Conservation (phyloP, 371 early-diverging fungal species). For the Mucor lusitanicus region DNA sequence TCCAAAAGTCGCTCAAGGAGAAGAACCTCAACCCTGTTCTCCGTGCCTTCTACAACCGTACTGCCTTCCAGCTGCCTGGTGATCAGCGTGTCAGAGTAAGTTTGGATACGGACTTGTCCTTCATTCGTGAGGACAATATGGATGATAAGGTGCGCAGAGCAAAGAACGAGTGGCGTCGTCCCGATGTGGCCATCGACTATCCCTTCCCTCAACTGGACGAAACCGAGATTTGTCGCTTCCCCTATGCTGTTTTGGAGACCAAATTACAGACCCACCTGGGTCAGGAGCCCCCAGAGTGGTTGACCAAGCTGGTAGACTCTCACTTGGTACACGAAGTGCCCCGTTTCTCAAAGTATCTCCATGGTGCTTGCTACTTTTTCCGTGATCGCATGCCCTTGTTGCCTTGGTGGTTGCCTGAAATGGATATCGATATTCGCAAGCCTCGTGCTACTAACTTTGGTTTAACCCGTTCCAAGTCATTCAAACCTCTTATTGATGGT, state of each 20-base stretch:
- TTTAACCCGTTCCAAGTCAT: slow-evolving; percentile 34
- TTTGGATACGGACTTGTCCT: slow-evolving; percentile 95
- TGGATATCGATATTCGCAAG: slow-evolving; percentile 38
- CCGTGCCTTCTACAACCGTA: slow-evolving; percentile 96
- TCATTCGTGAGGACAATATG: slow-evolving; percentile 94
- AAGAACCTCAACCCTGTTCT: slow-evolving; percentile 82
- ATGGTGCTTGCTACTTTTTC: slow-evolving; percentile 91
- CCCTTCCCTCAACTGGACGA: slow-evolving; percentile 78
- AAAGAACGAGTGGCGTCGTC: slow-evolving; percentile 92
- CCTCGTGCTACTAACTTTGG: slow-evolving; percentile 38
- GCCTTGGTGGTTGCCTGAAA: slow-evolving; percentile 87
- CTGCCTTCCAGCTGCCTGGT: slow-evolving; percentile 98
- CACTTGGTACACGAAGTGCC: slow-evolving; percentile 94
- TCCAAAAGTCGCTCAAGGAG: slow-evolving; percentile 72
- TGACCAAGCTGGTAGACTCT: slow-evolving; percentile 82
- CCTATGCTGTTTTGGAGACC: slow-evolving; percentile 96
- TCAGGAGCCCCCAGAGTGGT: slow-evolving; percentile 93
- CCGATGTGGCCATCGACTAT: slow-evolving; percentile 84
- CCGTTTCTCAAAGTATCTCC: slow-evolving; percentile 97
- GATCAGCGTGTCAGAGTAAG: slow-evolving; percentile 96
- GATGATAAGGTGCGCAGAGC: slow-evolving; percentile 56
- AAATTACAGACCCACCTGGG: slow-evolving; percentile 93
- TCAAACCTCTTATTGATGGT: slow-evolving; percentile 41
- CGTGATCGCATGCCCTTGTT: slow-evolving; percentile 80
- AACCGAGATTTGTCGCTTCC: slow-evolving; percentile 87